Conservation (phyloP, 1,284 basidiomycete genomes). For the Sporisorium sorghi region DNA sequence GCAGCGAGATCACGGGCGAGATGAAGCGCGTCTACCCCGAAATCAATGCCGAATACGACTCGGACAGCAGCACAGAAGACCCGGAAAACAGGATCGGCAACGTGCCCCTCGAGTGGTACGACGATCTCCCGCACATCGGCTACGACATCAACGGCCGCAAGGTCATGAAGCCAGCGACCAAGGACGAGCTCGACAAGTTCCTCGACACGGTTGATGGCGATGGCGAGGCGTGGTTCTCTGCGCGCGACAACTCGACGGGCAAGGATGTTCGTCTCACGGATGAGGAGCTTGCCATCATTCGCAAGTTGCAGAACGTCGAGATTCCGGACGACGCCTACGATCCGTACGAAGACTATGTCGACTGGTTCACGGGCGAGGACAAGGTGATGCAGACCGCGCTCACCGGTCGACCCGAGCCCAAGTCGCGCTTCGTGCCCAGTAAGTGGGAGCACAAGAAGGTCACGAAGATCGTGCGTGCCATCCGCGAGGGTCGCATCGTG, state of each 20-base stretch:
- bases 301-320: constrained; percentile 86
- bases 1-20: constrained; percentile 85
- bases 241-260: constrained; percentile 89
- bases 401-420: constrained; percentile 90
- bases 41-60: constrained; percentile 95
- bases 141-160: constrained; percentile 96
- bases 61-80: constrained; percentile 96
- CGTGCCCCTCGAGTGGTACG: constrained; percentile 98
- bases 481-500: constrained; percentile 91
- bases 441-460: constrained; percentile 99
- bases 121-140: constrained; percentile 98
- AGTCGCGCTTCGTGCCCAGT: constrained; percentile 94
- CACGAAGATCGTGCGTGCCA: constrained; percentile 99
- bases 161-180: constrained; percentile 90
- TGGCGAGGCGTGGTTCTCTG: constrained; percentile 90
- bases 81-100: constrained; percentile 93
- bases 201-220: constrained; percentile 88
- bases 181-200: constrained; percentile 98
- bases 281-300: constrained; percentile 95
- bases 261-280: constrained; percentile 86
- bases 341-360: constrained; percentile 87
- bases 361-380: constrained; percentile 97
- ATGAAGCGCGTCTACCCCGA: constrained; percentile 88
- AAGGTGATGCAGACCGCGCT: constrained; percentile 94
- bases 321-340: constrained; percentile 86